phyloP scores from a whole-genome alignment of 2,329 filamentous ascomycete genomes.

The Cordyceps farinosa region DNA sequence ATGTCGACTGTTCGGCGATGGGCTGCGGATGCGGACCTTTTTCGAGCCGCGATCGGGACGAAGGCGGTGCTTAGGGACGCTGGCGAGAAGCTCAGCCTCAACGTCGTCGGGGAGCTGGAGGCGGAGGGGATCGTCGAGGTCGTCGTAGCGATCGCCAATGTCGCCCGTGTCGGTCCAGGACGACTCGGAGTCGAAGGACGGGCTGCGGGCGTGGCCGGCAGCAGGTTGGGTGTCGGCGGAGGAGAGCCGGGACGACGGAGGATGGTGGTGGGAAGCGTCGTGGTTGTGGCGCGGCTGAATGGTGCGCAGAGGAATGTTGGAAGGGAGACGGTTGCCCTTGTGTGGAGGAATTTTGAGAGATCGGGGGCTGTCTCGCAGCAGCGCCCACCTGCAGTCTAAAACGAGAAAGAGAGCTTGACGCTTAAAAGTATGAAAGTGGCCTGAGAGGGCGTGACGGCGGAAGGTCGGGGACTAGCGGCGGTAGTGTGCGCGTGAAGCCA shows the following conservation, averaged over 20 bases:
- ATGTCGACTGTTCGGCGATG: constrained; percentile 39
- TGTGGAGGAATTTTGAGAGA: constrained; percentile 81
- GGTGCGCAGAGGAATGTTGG: constrained; percentile 84
- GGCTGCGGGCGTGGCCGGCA: constrained; percentile 18
- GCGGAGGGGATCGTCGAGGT: constrained; percentile 77
- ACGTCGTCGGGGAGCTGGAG: constrained; percentile 64
- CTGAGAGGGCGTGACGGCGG: neutral
- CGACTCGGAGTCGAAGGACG: constrained; percentile 59
- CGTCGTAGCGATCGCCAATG: constrained; percentile 83
- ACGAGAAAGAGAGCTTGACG: constrained; percentile 7
- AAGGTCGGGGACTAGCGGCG: neutral
- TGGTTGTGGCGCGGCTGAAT: constrained; percentile 46
- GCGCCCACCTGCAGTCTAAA: constrained; percentile 55
- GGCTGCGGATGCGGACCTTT: constrained; percentile 67
- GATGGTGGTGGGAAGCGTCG: constrained; percentile 33
- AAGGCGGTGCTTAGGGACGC: constrained; percentile 43
- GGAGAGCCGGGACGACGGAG: constrained; percentile 44
- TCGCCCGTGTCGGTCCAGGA: constrained; percentile 95
- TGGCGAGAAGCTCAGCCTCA: constrained; percentile 58
- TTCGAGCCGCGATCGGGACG: constrained; percentile 35
- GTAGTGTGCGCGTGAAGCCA: neutral
- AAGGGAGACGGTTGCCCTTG: constrained; percentile 64
- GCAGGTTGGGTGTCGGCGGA: constrained; percentile 45
- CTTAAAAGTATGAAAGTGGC: constrained; percentile 5
- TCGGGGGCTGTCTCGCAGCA: constrained; percentile 73